Evolutionary conservation across 169 alveolate species (phyloP), one percentile per base, ranked within the genome.

Genomic region (Plasmodium vivax): DNA sequence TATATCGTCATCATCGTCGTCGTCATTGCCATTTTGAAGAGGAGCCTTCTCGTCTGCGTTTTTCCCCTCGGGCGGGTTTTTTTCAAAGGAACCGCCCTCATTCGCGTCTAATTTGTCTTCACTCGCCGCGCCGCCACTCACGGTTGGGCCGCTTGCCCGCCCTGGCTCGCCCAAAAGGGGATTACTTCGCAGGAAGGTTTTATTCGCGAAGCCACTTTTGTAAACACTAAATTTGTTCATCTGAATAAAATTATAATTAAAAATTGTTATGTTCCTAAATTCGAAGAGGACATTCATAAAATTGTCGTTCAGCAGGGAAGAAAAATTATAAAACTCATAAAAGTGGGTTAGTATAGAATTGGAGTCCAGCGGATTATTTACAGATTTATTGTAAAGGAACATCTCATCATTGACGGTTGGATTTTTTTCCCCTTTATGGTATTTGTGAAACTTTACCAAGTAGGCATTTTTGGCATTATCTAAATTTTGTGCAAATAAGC

Each of bases 361-460:
- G 4, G 93, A 19, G 77, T 87, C 93, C 71, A 87, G n/a, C 14
- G 93, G 93, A 58, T 87, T 87, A 77, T 87, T 87, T 36, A 87
- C 34, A 16, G 93, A 87, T 34, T 87, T 71, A 43, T 87, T 71
- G 68, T 87, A 87, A 19, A 32, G 38, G 16, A 87, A 87, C 12
- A 54, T n/a, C 56, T 77, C 30, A 56, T 87, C 93, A 34, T 87
- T 79, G n/a, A 75, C 23, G 8, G 34, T 38, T 51, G 19, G 16
- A 75, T 36, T 54, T 47, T 87, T 75, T 30, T 3, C 68, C 23
- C 45, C 88, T 79, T 87, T 75, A 47, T 87, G 85, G 30, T 87
- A 87, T 77, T 87, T 87, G 4, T 87, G 75, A 71, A 75, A 87
- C 45, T 87, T 87, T 2, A 75, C 14, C 43, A 75, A 77, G 38